Conservation (phyloP, 1,284 basidiomycete genomes). For the Bjerkandera adusta region DNA sequence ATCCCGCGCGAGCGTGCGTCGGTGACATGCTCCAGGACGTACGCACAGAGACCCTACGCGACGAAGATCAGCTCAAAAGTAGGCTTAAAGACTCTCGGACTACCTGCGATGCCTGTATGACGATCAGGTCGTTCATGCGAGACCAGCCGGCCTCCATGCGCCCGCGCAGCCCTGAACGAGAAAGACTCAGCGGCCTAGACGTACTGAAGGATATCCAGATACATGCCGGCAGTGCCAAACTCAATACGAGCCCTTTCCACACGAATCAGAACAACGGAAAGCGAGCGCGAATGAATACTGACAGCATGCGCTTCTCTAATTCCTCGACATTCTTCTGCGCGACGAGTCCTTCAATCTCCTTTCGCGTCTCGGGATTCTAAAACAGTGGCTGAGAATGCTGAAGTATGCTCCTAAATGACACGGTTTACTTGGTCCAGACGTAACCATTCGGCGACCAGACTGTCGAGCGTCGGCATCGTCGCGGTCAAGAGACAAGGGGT, state of each 20-base stretch:
- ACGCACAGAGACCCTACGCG: constrained; percentile 69
- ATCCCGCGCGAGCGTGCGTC: constrained; percentile 60
- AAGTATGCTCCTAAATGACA: not conserved
- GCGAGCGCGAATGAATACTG: not conserved
- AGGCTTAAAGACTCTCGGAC: not conserved
- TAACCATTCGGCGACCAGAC: constrained; percentile 15
- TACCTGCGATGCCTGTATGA: constrained; percentile 84
- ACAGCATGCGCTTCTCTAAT: constrained; percentile 15
- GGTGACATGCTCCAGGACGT: constrained; percentile 53
- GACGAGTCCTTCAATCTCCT: constrained; percentile 12
- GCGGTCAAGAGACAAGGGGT: too few relatives aligned
- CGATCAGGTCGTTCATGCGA: constrained; percentile 82
- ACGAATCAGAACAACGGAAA: not conserved
- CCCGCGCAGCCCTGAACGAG: constrained; percentile 65
- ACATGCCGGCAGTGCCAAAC: constrained; percentile 81
- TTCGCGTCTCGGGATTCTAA: constrained; percentile 11
- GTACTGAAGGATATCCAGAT: not conserved
- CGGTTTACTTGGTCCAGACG: constrained; percentile 11
- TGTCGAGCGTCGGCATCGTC: too few relatives aligned
- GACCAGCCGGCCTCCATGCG: constrained; percentile 85
- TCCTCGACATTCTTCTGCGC: constrained; percentile 8
- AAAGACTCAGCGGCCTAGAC: not conserved
- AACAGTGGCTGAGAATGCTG: not conserved
- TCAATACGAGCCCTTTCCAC: constrained; percentile 63
- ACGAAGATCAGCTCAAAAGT: too few relatives aligned